These are phyloP conservation scores for Aristolochia contorta DNA, from an alignment of 164 flowering plant genomes.

Conservation along the genomic window DNA sequence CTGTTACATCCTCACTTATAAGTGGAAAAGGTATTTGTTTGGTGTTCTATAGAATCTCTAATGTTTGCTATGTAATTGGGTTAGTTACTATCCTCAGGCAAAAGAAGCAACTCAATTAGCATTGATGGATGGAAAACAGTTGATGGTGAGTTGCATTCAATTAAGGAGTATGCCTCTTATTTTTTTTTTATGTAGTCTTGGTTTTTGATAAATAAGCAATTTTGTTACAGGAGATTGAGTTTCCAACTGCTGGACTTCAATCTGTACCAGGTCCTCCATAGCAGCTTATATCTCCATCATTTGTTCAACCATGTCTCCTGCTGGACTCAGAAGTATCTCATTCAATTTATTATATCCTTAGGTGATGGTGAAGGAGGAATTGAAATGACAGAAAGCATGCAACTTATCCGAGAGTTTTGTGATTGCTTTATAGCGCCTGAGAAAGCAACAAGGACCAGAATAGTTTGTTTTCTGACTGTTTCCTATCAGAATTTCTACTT, in stretches of 20 bases:
- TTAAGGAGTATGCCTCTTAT: not conserved
- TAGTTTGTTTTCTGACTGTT: conserved; percentile 38
- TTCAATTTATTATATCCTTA: conserved; percentile 16
- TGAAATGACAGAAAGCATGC: conserved; percentile 92
- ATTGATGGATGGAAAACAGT: conserved; percentile 47
- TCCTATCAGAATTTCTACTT: not conserved
- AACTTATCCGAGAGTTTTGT: conserved; percentile 83
- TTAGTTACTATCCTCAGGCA: conserved; percentile 37
- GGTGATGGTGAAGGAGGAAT: conserved; percentile 98
- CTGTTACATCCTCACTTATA: no score
- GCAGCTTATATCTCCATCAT: conserved; percentile 2
- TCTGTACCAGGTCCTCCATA: conserved; percentile 73
- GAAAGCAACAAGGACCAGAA: conserved; percentile 71
- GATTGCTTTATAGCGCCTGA: conserved; percentile 53
- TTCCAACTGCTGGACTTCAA: conserved; percentile 85
- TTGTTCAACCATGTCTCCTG: not conserved
- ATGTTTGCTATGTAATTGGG: conserved; percentile 1
- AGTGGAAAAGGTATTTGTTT: not conserved
- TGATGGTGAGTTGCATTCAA: conserved; percentile 50
- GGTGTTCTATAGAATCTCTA: not conserved
- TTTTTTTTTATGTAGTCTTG: not conserved
- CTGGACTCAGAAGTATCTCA: conserved; percentile 1
- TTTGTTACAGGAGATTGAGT: conserved; percentile 77
- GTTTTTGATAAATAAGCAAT: conserved; percentile 16
- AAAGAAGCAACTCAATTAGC: conserved; percentile 67